These are phyloP conservation scores for Cicer chorassanicum DNA, from an alignment of 306 rosid genomes.

Conservation along the genomic window DNA sequence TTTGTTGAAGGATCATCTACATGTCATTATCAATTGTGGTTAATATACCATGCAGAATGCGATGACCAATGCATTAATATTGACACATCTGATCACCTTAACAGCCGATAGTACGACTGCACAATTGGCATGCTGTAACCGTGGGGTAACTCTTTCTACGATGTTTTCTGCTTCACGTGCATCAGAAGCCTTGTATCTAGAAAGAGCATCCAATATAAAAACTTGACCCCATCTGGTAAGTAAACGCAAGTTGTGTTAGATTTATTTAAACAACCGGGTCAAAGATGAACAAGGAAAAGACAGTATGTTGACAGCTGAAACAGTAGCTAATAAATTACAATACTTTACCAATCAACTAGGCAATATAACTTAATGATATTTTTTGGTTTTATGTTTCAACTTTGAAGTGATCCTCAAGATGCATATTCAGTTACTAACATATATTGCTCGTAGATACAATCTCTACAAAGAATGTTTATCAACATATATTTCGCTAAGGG, in stretches of 20 bases:
- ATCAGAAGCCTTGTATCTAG: constrained; percentile 93
- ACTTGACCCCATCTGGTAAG: constrained; percentile 95
- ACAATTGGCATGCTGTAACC: constrained; percentile 97
- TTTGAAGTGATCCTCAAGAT: constrained; percentile 8
- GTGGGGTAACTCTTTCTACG: constrained; percentile 97
- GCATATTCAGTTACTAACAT: constrained; percentile 2
- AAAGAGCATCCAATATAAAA: constrained; percentile 96
- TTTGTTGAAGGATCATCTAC: constrained; percentile 99
- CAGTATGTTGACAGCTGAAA: constrained; percentile 27
- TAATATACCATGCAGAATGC: constrained; percentile 40
- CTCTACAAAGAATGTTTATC: constrained; percentile 7
- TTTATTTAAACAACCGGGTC: constrained; percentile 26
- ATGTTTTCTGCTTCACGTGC: constrained; percentile 98
- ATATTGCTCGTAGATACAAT: constrained; percentile 11
- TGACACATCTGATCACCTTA: constrained; percentile 59
- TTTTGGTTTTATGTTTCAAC: constrained; percentile 9
- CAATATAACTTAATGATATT: constrained; percentile 29
- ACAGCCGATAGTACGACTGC: constrained; percentile 99
- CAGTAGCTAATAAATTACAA: constrained; percentile 17
- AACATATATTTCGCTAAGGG: constrained; percentile 3
- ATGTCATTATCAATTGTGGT: constrained; percentile 42
- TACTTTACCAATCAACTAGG: constrained; percentile 10
- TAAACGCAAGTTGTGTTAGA: constrained; percentile 40
- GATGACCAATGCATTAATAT: constrained; percentile 38
- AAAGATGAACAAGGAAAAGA: constrained; percentile 11